phyloP scores from a whole-genome alignment of 768 basidiomycete species.

The Suillus plorans region DNA sequence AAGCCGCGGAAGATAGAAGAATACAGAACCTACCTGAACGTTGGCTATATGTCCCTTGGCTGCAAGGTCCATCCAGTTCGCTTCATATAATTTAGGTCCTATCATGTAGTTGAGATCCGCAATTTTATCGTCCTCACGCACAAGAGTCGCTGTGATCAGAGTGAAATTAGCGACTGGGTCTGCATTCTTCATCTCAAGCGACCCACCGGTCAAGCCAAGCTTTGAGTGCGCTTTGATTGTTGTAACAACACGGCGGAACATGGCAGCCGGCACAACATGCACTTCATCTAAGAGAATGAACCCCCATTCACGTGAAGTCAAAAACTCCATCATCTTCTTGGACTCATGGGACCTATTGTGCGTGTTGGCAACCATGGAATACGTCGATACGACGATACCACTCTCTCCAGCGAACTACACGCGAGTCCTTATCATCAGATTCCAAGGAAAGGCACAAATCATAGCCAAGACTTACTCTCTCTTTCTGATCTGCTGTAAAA shows the following conservation, averaged over 20 bases:
- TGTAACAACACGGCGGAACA: conserved; percentile 97
- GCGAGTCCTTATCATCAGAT: conserved; percentile 4
- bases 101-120: conserved; percentile 99
- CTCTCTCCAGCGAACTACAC: conserved; percentile 91
- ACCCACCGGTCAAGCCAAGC: conserved; percentile 88
- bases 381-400: conserved; percentile 97
- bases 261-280: conserved; percentile 97
- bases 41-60: conserved; percentile 99
- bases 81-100: conserved; percentile 98
- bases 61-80: conserved; percentile 99
- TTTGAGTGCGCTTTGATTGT: conserved; percentile 99
- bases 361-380: conserved; percentile 99
- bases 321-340: conserved; percentile 99
- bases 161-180: conserved; percentile 1
- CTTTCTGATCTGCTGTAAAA: conserved; percentile 97
- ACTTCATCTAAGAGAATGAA: conserved; percentile 98
- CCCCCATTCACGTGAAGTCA: conserved; percentile 98
- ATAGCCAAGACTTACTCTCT: conserved; percentile 60
- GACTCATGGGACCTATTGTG: conserved; percentile 98
- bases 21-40: conserved; percentile 74
- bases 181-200: conserved; percentile 3
- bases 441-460: neutral
- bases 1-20: neutral
- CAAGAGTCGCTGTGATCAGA: conserved; percentile 77
- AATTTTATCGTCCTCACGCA: conserved; percentile 99